Evolutionary conservation across 2,329 filamentous ascomycete species (phyloP), one percentile per base, ranked within the genome.

Genomic region (Didymella keratinophila): DNA sequence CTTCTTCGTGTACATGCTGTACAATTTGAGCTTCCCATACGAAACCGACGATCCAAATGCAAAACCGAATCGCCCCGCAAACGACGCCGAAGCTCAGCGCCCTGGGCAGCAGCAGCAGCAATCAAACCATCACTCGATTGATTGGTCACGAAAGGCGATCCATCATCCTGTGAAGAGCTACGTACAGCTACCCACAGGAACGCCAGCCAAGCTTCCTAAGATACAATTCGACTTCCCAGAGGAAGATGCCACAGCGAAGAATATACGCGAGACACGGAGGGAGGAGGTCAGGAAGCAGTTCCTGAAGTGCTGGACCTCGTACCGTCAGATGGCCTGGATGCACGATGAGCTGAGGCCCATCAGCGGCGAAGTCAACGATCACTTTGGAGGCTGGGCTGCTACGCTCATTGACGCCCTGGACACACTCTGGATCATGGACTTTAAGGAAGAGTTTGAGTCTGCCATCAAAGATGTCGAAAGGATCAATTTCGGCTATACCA

Each of bases 371-470:
- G 66, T 62, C 21, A 76, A 71, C 43, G 71, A 81, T 61, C 73
- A 73, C 20, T 82, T 81, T 66, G 80, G 80, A 47, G 80, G 80
- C 5, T 82, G 80, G 80, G 79, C 76, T 3, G 79, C 80, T 5
- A 80, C 75, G 12, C 66, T 82, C 12, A 78, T 82, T 32, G 80
- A 81, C 67, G 75, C 76, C 37, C 65, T 82, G 36, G 80, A 82
- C 61, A 81, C 77, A 3, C 69, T 82, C 9, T 82, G 77, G 76
- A 80, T 82, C 57, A 81, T 81, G 80, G 79, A 71, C 1, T 68
- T 80, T 63, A 76, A 80, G 52, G 74, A 78, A n/a, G 80, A 83
- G 42, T 83, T 82, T 51, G 68, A 76, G 16, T 76, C 77, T 23
- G 81, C 81, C 1, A 78, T 81, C 16, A 66, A 72, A n/a, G 78